phyloP scores from a whole-genome alignment of 148 eudicot genomes.

The Amaranthus cruentus region DNA sequence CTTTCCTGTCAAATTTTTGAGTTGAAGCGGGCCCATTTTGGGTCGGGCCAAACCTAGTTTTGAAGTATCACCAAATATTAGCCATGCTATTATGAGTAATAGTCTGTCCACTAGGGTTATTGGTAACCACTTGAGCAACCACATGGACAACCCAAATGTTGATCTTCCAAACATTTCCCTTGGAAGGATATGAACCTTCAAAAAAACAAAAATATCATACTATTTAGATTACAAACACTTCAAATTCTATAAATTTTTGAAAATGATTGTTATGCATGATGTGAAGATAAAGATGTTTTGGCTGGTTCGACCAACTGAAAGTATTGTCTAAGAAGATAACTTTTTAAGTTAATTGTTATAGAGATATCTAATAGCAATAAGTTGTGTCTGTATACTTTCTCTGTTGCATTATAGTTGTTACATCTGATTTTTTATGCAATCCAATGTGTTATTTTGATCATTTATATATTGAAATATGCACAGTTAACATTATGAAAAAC shows the following conservation, averaged over 20 bases:
- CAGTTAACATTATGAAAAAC: no score
- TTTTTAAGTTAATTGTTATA: no score
- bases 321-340: no score
- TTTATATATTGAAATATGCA: no score
- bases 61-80: conserved; percentile 59
- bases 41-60: conserved; percentile 57
- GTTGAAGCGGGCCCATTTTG: conserved; percentile 56
- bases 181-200: conserved; percentile 72
- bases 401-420: no score
- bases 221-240: not conserved
- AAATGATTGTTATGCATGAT: no score
- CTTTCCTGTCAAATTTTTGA: conserved; percentile 63
- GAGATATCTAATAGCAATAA: no score
- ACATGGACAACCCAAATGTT: conserved; percentile 81
- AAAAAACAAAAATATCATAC: not conserved
- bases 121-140: conserved; percentile 83
- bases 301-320: no score
- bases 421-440: no score
- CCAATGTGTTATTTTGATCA: no score
- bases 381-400: no score
- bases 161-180: conserved; percentile 81
- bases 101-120: conserved; percentile 53
- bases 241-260: no score
- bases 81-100: conserved; percentile 44
- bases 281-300: not conserved